Evolutionary conservation across 768 basidiomycete species (phyloP).

Genomic region (Inosperma sp.): DNA sequence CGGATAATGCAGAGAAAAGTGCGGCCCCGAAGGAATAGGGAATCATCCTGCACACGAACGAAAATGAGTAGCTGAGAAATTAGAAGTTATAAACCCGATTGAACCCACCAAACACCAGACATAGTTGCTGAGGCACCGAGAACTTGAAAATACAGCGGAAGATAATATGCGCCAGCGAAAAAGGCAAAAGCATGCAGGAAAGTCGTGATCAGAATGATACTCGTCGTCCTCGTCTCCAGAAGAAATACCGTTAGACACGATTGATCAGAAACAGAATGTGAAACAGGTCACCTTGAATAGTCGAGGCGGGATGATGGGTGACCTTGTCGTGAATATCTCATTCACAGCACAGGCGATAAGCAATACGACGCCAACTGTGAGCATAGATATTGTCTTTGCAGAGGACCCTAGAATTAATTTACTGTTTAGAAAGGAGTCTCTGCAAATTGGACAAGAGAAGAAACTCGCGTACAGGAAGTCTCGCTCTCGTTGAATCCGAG

Average conservation of each 20-base stretch:
- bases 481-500: conserved; percentile 70
- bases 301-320: conserved; percentile 68
- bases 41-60: conserved; percentile 50
- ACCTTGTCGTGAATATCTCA: conserved; percentile 55
- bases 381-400: conserved; percentile 53
- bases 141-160: conserved; percentile 73
- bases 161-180: conserved; percentile 58
- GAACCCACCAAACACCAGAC: conserved; percentile 53
- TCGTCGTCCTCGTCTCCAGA: conserved; percentile 64
- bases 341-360: conserved; percentile 50
- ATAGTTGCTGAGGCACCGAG: conserved; percentile 68
- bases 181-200: conserved; percentile 62
- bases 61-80: neutral
- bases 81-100: neutral
- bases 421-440: neutral
- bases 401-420: conserved; percentile 43
- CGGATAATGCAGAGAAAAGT: conserved; percentile 49
- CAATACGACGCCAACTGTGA: conserved; percentile 50
- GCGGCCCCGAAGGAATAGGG: conserved; percentile 64
- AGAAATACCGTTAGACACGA: neutral
- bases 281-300: conserved; percentile 31
- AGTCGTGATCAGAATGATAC: conserved; percentile 46
- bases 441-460: conserved; percentile 16
- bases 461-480: conserved; percentile 42
- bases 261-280: neutral